phyloP scores from a whole-genome alignment of 148 eudicot species.

The Rhododendron vialii region DNA sequence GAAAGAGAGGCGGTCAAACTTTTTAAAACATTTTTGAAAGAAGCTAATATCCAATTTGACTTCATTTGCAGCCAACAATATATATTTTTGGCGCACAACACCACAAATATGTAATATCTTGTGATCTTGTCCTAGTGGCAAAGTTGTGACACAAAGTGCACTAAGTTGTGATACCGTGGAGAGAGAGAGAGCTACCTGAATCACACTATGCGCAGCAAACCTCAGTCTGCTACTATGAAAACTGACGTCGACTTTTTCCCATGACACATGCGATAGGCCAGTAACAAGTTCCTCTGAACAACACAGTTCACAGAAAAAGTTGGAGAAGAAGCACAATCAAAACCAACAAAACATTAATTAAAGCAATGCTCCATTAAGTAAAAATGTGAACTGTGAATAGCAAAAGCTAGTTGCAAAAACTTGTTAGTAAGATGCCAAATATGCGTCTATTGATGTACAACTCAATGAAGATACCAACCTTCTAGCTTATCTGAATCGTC shows the following conservation, averaged over 20 bases:
- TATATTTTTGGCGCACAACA: neutral
- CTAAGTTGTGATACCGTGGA: neutral
- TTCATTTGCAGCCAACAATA: neutral
- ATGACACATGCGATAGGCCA: conserved; percentile 75
- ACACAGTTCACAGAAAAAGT: neutral
- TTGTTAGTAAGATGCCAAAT: neutral
- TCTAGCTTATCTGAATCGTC: conserved; percentile 32
- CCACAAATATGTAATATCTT: neutral
- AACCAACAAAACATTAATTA: conserved; percentile 10
- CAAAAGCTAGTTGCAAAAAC: neutral
- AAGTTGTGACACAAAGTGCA: neutral
- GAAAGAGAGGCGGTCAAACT: neutral
- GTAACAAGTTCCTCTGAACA: conserved; percentile 80
- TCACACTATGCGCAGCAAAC: conserved; percentile 83
- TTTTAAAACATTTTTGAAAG: neutral
- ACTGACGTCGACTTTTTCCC: conserved; percentile 99
- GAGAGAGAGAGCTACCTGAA: conserved; percentile 62
- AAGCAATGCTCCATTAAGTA: neutral
- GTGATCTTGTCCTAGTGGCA: neutral
- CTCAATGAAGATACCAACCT: conserved; percentile 19
- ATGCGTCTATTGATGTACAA: neutral
- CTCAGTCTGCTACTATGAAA: conserved; percentile 71
- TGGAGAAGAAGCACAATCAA: neutral
- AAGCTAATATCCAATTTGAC: neutral
- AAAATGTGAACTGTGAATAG: neutral